phyloP scores from a whole-genome alignment of 2,329 filamentous ascomycete genomes.

The Hypoxylon sp. region DNA sequence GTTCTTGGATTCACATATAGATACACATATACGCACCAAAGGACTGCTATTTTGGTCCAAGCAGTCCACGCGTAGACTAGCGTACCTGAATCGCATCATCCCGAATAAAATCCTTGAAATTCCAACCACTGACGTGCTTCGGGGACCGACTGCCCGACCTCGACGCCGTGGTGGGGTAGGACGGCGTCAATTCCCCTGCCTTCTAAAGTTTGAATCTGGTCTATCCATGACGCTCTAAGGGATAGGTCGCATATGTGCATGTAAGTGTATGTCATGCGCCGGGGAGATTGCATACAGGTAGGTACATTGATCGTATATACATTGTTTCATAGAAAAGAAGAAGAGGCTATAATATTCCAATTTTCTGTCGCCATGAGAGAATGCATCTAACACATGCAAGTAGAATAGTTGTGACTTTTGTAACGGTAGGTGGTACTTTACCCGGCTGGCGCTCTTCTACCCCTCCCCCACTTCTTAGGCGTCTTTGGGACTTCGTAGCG shows the following conservation, averaged over 20 bases:
- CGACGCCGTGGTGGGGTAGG: constrained; percentile 24
- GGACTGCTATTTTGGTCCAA: constrained; percentile 9
- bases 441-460: constrained; percentile 3
- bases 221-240: not conserved
- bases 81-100: constrained; percentile 30
- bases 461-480: constrained; percentile 1
- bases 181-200: not conserved
- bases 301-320: not conserved
- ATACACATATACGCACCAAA: not conserved
- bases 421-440: not conserved
- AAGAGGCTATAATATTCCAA: not conserved
- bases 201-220: not conserved
- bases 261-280: not conserved
- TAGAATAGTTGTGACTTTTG: not conserved
- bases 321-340: not conserved
- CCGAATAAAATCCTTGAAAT: not conserved
- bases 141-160: constrained; percentile 35
- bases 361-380: not conserved
- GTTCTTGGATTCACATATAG: too few relatives aligned
- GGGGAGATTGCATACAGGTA: not conserved
- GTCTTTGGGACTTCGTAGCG: not conserved
- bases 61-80: not conserved
- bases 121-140: constrained; percentile 32
- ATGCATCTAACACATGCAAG: not conserved
- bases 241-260: not conserved